Conservation (phyloP, 2,329 filamentous ascomycete species). For the Epichloe amarillans region DNA sequence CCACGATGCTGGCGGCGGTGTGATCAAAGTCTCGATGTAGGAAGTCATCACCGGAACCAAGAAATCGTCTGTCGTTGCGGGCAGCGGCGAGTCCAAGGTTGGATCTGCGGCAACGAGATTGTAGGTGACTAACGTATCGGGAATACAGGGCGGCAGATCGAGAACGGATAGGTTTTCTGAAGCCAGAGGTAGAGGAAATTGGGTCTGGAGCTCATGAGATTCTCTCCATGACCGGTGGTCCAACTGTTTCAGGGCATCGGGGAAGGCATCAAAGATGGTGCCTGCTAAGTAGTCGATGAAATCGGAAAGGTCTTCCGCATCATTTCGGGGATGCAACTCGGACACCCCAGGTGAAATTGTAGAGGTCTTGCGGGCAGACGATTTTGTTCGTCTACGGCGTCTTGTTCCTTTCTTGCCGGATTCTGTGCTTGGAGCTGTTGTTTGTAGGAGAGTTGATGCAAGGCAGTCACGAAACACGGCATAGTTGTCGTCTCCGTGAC, state of each 20-base stretch:
- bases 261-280: conserved; percentile 55
- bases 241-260: conserved; percentile 44
- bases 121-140: conserved; percentile 58
- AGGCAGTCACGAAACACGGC: conserved; percentile 63
- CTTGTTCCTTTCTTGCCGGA: conserved; percentile 23
- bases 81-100: conserved; percentile 19
- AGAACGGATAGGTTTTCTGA: conserved; percentile 38
- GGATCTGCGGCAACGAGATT: conserved; percentile 37
- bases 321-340: conserved; percentile 4
- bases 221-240: conserved; percentile 41
- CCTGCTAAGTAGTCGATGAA: conserved; percentile 69
- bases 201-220: conserved; percentile 29
- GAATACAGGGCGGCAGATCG: conserved; percentile 37
- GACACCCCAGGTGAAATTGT: neutral
- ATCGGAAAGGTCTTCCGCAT: conserved; percentile 59
- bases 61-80: conserved; percentile 35
- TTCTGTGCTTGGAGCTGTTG: neutral
- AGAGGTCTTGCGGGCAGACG: conserved; percentile 4
- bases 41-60: conserved; percentile 48
- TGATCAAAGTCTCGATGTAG: conserved; percentile 45
- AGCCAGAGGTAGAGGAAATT: conserved; percentile 46
- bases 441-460: conserved; percentile 1
- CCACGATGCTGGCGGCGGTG: conserved; percentile 50
- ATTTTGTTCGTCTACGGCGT: conserved; percentile 25
- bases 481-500: conserved; percentile 14